Evolutionary conservation across 768 basidiomycete species (phyloP), one percentile per base, ranked within the genome.

Genomic region (Plicaturopsis crispa): DNA sequence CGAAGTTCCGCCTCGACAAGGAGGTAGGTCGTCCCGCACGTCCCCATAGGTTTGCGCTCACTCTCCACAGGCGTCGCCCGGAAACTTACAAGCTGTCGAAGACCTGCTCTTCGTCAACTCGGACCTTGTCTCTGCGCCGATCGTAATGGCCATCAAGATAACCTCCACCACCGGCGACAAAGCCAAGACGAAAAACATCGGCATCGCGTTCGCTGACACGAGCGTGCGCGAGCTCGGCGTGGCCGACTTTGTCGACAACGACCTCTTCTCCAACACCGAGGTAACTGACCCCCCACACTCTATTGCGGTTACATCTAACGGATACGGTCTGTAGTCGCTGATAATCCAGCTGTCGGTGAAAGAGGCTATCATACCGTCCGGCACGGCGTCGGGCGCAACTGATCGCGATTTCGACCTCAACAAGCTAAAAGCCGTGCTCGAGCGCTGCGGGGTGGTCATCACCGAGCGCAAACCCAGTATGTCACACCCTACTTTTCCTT

Each of bases 321-420:
- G 19, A 41, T 30, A 10, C 34, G 31, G 19, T 23, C 40, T 18
- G 6, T 50, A 97, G 94, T 91, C 91, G 2, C 73, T 98, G 23
- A 65, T 97, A 24, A 98, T 98, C 42, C 96, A 99, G 56, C 74
- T 98, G 2, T 92, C 90, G 0, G 88, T 91, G n/a, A 98, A 98
- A 56, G 96, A 99, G 59, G 91, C 90, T 3, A 72, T 98, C 38
- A 66, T 98, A 30, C 69, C 84, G 2, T 77, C 76, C 0, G 83
- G 83, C n/a, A 84, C 85, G 4, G 62, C 65, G 0, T 71, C 77
- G 26, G 84, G 83, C 1, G 78, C 65, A 2, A 84, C 84, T 1
- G 84, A 87, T 53, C 75, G 84, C 18, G 91, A 97, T 51, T 67
- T 92, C 39, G 94, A 98, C 47, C 62, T 96, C 24, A 79, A 80